phyloP scores from a whole-genome alignment of 1,284 basidiomycete genomes.

The Cystobasidium sp. region DNA sequence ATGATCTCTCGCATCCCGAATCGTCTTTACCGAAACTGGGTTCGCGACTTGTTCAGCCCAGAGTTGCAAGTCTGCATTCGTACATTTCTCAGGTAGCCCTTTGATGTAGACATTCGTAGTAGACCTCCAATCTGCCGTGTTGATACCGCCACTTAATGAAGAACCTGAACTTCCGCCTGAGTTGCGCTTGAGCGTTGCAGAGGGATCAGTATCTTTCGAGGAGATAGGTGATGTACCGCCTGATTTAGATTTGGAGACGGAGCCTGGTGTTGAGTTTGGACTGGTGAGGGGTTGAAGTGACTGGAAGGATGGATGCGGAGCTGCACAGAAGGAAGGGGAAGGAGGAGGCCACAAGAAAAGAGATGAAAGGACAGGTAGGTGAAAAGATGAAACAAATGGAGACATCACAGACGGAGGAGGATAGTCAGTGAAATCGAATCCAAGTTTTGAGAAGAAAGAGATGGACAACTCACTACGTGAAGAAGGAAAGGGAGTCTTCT shows the following conservation, averaged over 20 bases:
- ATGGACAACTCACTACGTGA: too few relatives aligned
- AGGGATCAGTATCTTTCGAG: not conserved
- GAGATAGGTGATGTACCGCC: not conserved
- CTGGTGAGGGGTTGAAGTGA: not conserved
- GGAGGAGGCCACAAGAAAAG: not conserved
- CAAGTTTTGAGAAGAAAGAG: too few relatives aligned
- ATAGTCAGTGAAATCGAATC: too few relatives aligned
- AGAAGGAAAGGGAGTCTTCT: too few relatives aligned
- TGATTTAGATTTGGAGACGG: not conserved
- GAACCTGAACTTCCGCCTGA: conserved; percentile 11
- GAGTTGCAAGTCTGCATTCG: conserved; percentile 2
- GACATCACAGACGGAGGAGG: too few relatives aligned
- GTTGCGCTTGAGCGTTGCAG: conserved; percentile 8
- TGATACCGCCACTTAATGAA: conserved; percentile 1
- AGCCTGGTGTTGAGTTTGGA: not conserved
- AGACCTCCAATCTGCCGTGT: conserved; percentile 25
- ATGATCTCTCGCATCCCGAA: conserved; percentile 28
- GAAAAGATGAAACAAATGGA: too few relatives aligned
- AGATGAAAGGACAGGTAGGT: not conserved
- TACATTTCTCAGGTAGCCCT: conserved; percentile 28
- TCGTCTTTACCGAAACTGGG: conserved; percentile 30
- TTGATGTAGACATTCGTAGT: conserved; percentile 43
- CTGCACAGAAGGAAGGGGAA: not conserved
- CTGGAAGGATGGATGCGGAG: not conserved
- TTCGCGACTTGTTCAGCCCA: conserved; percentile 29